Evolutionary conservation across 495 filamentous ascomycete genomes (phyloP), one percentile per base, ranked within the genome.

Genomic region (Xylaria scruposa): DNA sequence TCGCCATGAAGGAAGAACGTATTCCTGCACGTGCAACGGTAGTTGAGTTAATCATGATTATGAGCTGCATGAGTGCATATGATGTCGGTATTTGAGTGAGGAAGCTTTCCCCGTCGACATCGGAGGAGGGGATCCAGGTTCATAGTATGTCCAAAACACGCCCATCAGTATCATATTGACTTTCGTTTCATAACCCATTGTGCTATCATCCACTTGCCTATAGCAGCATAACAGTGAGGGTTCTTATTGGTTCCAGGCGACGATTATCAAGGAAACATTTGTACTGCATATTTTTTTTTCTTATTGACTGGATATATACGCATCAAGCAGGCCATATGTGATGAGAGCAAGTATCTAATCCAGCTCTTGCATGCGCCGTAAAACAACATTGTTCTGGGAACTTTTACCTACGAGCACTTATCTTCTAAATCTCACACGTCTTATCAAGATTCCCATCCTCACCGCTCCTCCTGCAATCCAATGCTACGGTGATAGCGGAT

Each of bases 101-200:
- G 63, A 53, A 53, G 13, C 46, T 36, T 24, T 53, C 36, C 31
- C 46, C 44, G 36, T 66, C 36, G 44, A 46, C 17, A 21, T 38
- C 26, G 15, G 47, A 56, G 19, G 49, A 33, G 65, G 21, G 60
- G 10, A 38, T 21, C 24, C 26, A 63, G 31, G 63, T 53, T 24
- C n/a, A 29, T 24, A 53, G 63, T 67, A 67, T 67, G 44, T 40
- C 31, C 47, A 51, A 64, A 67, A 67, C 63, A 40, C 46, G 26
- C 46, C 46, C 29, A 31, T 51, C 9, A 13, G 63, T n/a, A 36
- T 67, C 63, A 72, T 72, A 58, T 76, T 62, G 69, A 46, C 56
- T 69, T 56, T 53, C 51, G 42, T 68, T 66, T 70, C 73, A 67
- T 72, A 74, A 70, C 73, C 46, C 31, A 66, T 56, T 72, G 68